Conservation (phyloP, 331 rosid genomes). For the Malus hybrid region DNA sequence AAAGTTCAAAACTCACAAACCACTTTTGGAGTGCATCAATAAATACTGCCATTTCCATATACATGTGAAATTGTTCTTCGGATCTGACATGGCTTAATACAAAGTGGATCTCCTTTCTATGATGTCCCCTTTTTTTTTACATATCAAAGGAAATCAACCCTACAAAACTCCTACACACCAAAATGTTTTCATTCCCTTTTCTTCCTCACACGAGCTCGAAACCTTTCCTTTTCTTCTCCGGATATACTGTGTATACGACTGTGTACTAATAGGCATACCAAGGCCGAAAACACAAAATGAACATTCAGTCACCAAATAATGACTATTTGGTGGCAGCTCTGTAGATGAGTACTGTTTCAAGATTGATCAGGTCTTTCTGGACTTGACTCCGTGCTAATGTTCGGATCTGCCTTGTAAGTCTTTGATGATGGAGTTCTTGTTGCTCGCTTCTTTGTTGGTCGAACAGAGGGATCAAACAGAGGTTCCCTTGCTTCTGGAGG, state of each 20-base stretch:
- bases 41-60: not conserved
- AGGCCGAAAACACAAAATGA: not conserved
- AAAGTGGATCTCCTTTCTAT: not conserved
- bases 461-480: slow-evolving; percentile 26
- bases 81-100: not conserved
- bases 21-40: too few relatives aligned
- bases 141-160: not conserved
- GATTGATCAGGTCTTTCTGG: slow-evolving; percentile 8
- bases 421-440: slow-evolving; percentile 23
- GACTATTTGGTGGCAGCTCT: not conserved
- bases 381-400: not conserved
- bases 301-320: not conserved
- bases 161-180: not conserved
- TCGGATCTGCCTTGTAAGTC: slow-evolving; percentile 8
- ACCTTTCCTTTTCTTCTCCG: not conserved
- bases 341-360: not conserved
- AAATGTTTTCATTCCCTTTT: not conserved
- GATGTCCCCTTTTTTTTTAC: not conserved
- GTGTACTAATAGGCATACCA: not conserved
- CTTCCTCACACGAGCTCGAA: not conserved
- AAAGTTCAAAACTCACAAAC: not conserved
- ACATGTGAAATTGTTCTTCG: not conserved
- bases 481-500: slow-evolving; percentile 18
- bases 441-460: slow-evolving; percentile 55
- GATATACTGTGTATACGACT: not conserved